phyloP scores from a whole-genome alignment of 2,329 filamentous ascomycete genomes.

The Exophiala aquamarina region DNA sequence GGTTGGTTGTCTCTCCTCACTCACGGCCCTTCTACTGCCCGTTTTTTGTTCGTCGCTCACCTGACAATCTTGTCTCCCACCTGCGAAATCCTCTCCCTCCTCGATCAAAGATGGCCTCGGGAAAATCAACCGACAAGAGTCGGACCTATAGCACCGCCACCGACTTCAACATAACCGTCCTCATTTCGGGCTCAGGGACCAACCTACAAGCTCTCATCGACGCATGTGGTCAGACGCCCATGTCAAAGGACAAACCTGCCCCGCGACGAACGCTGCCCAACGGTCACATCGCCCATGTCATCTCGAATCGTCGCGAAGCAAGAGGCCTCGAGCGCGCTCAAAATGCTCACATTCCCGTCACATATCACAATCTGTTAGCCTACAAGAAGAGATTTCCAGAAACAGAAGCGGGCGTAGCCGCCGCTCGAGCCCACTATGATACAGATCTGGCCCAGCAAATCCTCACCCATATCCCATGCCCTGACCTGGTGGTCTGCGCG shows the following conservation, averaged over 20 bases:
- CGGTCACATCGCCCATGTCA: constrained; percentile 61
- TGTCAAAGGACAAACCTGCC: constrained; percentile 8
- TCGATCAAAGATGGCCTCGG: no score
- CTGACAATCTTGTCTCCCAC: constrained; percentile 3
- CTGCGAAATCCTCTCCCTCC: neutral
- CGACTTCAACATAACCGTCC: constrained; percentile 54
- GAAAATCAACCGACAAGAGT: constrained; percentile 17
- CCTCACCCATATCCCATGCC: constrained; percentile 54
- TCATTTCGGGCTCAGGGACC: constrained; percentile 72
- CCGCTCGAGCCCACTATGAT: constrained; percentile 69
- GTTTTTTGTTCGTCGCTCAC: no score
- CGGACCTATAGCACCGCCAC: constrained; percentile 21
- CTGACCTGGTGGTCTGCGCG: constrained; percentile 75
- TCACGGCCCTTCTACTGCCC: no score
- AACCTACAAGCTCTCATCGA: constrained; percentile 79
- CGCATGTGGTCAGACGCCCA: constrained; percentile 47
- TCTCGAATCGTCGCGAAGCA: constrained; percentile 65
- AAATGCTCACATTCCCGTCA: constrained; percentile 65
- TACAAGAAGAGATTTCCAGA: constrained; percentile 69
- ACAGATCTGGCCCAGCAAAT: constrained; percentile 70
- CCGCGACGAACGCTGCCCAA: constrained; percentile 41
- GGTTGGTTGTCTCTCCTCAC: no score
- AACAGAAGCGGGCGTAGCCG: constrained; percentile 49
- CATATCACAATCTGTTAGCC: constrained; percentile 77
- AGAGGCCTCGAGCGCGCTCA: constrained; percentile 64